Evolutionary conservation across 208 protist species (phyloP).

Genomic region (Acanthamoeba lenticulata): DNA sequence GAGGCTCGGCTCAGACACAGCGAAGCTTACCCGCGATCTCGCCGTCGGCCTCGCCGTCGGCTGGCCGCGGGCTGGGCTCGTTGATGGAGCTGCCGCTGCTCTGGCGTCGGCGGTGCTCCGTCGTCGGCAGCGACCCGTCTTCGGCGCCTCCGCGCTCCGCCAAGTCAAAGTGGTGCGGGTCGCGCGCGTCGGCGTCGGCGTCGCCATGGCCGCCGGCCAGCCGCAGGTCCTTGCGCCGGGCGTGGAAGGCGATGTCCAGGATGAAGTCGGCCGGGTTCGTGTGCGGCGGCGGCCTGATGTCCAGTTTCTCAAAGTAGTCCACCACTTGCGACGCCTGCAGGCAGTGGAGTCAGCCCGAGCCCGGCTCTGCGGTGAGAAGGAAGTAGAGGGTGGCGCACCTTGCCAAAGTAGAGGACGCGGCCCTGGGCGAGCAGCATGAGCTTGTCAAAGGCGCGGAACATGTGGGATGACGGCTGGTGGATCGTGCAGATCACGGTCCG

Average conservation of each 20-base stretch:
- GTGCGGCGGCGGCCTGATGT: not conserved
- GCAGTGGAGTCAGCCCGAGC: not conserved
- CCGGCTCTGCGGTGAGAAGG: not conserved
- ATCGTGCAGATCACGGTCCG: constrained; percentile 60
- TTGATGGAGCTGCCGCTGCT: too few species aligned
- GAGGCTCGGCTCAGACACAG: too few species aligned
- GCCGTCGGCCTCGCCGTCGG: not conserved
- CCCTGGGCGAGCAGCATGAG: constrained; percentile 80
- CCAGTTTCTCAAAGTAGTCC: constrained; percentile 47
- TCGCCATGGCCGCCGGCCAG: too few species aligned
- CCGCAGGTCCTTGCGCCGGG: constrained; percentile 20
- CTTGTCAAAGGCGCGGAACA: constrained; percentile 87
- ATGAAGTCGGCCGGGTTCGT: constrained; percentile 64
- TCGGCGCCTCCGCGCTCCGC: too few species aligned
- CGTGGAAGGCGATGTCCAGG: constrained; percentile 56
- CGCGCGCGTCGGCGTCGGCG: not conserved
- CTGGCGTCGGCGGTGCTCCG: not conserved
- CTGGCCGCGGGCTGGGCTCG: too few species aligned
- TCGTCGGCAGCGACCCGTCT: not conserved
- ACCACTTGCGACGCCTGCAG: not conserved
- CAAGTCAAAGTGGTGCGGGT: not conserved
- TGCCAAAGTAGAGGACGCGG: constrained; percentile 66
- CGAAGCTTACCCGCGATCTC: constrained; percentile 1
- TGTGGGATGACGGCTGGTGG: constrained; percentile 59
- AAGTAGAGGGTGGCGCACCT: too few species aligned